phyloP scores from a whole-genome alignment of 495 filamentous ascomycete species.

The Polyplosphaeria fusca region DNA sequence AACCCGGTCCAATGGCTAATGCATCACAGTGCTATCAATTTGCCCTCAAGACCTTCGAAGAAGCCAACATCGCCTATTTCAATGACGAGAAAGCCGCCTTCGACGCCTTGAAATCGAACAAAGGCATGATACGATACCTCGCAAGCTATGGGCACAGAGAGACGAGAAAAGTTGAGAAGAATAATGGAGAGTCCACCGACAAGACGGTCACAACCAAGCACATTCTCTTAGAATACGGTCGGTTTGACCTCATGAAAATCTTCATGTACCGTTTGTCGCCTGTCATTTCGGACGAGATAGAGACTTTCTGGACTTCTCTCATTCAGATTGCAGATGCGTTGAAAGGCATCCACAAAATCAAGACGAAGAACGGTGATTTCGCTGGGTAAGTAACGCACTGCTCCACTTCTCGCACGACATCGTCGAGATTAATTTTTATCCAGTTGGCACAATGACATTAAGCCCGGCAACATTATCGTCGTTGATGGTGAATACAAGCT shows the following conservation, averaged over 20 bases:
- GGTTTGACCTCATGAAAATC: slow-evolving; percentile 41
- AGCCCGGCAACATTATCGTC: slow-evolving; percentile 45
- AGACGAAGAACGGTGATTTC: background rate
- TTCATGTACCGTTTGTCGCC: slow-evolving; percentile 37
- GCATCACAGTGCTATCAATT: slow-evolving; percentile 39
- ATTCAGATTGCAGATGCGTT: slow-evolving; percentile 41
- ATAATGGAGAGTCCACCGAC: background rate
- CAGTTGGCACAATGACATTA: slow-evolving; percentile 46
- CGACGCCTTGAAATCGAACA: slow-evolving; percentile 23
- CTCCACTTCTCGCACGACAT: too few species aligned
- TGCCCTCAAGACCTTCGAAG: slow-evolving; percentile 40
- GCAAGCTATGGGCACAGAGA: slow-evolving; percentile 28
- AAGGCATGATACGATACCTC: slow-evolving; percentile 39
- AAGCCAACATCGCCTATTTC: slow-evolving; percentile 30
- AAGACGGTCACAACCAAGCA: slow-evolving; percentile 17
- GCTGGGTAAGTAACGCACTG: slow-evolving; percentile 22
- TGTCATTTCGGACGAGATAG: slow-evolving; percentile 29
- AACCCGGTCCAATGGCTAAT: background rate
- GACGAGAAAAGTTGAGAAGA: background rate
- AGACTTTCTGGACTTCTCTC: slow-evolving; percentile 40
- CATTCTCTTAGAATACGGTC: slow-evolving; percentile 43
- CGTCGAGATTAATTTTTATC: background rate
- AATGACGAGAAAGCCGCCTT: slow-evolving; percentile 40
- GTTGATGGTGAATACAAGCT: slow-evolving; percentile 44
- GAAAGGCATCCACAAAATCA: slow-evolving; percentile 37